These are phyloP conservation scores for Solidago caesia DNA, from an alignment of 129 eudicot species.

Conservation along the genomic window DNA sequence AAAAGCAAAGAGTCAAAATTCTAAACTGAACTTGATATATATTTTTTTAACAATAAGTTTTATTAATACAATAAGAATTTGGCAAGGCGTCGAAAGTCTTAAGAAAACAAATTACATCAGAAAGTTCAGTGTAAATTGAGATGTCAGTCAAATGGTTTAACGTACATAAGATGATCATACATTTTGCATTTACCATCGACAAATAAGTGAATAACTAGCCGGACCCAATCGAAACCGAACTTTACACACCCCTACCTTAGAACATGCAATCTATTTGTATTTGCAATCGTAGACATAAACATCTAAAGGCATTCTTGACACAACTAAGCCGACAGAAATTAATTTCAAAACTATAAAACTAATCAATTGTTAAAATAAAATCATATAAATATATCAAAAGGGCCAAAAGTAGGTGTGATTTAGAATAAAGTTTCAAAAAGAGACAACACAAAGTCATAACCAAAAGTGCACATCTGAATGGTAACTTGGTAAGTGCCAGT, in stretches of 20 bases:
- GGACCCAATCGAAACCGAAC: no score
- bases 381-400: background rate
- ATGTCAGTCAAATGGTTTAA: no score
- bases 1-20: no score
- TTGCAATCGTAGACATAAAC: background rate
- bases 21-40: no score
- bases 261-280: background rate
- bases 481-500: conserved; percentile 27
- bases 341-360: background rate
- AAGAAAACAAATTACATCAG: no score
- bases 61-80: no score
- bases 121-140: no score
- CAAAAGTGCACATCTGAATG: conserved; percentile 20
- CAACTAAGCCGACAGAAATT: background rate
- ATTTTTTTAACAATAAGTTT: no score
- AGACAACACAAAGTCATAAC: conserved; percentile 25
- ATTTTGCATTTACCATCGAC: no score
- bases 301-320: background rate
- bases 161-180: no score
- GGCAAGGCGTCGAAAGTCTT: no score
- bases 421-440: conserved; percentile 6
- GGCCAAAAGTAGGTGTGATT: conserved; percentile 8
- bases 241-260: background rate
- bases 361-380: background rate
- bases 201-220: no score